Conservation (phyloP, 805 yeast genomes). For the Ogataea methanolica region DNA sequence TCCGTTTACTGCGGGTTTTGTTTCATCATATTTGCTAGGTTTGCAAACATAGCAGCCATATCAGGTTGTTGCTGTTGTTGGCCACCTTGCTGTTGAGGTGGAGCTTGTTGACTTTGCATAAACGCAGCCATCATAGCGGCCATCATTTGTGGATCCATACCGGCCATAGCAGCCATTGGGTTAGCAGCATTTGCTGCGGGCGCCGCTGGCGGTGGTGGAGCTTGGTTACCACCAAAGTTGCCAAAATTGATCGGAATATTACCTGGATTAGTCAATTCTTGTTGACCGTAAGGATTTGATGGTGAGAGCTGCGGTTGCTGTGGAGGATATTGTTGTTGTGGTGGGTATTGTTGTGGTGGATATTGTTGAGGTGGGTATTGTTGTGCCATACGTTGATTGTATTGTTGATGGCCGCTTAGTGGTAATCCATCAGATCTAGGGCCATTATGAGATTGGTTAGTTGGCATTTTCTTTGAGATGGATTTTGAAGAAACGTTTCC, state of each 20-base stretch:
- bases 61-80: conserved; percentile 22
- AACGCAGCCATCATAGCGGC: conserved; percentile 32
- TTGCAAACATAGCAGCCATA: conserved; percentile 33
- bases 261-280: conserved; percentile 17
- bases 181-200: conserved; percentile 1
- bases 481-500: conserved; percentile 95
- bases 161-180: conserved; percentile 3
- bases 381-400: neutral
- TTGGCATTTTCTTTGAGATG: conserved; percentile 87
- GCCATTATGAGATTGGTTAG: conserved; percentile 80
- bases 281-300: conserved; percentile 9
- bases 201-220: conserved; percentile 12
- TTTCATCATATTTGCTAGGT: conserved; percentile 32
- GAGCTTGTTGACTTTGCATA: conserved; percentile 24
- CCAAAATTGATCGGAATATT: conserved; percentile 21
- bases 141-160: conserved; percentile 26
- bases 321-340: neutral
- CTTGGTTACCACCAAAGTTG: conserved; percentile 8
- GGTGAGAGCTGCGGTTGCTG: conserved; percentile 8
- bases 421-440: conserved; percentile 59
- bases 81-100: conserved; percentile 12
- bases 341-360: neutral
- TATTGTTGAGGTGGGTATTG: neutral
- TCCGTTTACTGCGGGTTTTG: conserved; percentile 19
- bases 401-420: neutral